These are phyloP conservation scores for Podospora conica DNA, from an alignment of 495 filamentous ascomycete genomes.

Conservation along the genomic window DNA sequence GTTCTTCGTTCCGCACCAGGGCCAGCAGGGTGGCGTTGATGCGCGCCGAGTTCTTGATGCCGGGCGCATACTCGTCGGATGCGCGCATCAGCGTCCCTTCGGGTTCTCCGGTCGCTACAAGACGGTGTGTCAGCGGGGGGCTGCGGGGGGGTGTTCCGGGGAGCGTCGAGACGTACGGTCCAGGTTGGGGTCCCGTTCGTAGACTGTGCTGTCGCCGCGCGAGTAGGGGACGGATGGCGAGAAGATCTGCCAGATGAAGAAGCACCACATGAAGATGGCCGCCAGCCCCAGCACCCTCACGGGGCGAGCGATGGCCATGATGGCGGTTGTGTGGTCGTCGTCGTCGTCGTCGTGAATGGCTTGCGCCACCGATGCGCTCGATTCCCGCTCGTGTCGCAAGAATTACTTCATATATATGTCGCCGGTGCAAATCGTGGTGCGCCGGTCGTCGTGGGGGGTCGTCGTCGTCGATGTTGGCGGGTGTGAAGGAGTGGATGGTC, in stretches of 20 bases:
- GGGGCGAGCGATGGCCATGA: constrained; percentile 76
- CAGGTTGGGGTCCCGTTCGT: constrained; percentile 70
- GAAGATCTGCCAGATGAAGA: constrained; percentile 67
- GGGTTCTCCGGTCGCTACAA: constrained; percentile 72
- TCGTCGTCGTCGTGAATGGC: not conserved
- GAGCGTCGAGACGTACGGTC: constrained; percentile 55
- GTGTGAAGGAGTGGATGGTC: not conserved
- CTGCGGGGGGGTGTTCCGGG: not conserved
- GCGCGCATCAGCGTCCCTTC: constrained; percentile 63
- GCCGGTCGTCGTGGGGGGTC: not conserved
- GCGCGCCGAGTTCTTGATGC: constrained; percentile 66
- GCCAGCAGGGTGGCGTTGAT: constrained; percentile 90
- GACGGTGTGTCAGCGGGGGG: constrained; percentile 9
- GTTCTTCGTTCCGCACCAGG: constrained; percentile 88
- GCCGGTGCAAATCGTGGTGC: too few relatives aligned
- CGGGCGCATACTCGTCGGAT: constrained; percentile 65
- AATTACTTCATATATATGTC: too few relatives aligned
- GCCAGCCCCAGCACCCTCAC: constrained; percentile 71
- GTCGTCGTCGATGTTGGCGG: not conserved
- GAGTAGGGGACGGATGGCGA: constrained; percentile 35
- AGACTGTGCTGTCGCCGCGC: constrained; percentile 42
- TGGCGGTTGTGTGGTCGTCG: not conserved
- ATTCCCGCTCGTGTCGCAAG: not conserved
- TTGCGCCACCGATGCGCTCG: not conserved
- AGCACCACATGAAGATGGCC: constrained; percentile 63